Base-by-base conservation (phyloP, 257 asterid species). In the Nicotiana knightiana region DNA sequence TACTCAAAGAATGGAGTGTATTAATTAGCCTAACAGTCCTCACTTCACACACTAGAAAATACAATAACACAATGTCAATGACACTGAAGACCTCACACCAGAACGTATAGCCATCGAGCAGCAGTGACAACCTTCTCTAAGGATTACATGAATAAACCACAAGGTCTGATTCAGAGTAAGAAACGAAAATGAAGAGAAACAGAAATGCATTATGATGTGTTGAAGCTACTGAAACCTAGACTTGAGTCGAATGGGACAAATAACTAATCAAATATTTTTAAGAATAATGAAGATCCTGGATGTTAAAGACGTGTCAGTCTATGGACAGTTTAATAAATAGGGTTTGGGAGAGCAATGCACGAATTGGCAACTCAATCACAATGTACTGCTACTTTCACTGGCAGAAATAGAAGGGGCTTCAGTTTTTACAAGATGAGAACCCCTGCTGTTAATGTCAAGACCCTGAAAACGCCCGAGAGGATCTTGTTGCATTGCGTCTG, bases 341-440 rank as follows among this genome's bases (percentile, higher is more conserved):
- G 85, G 86, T 71, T 71, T 58, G 70, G 66, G 35, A 55, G 70
- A 1, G 67, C 26, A 48, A 82, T 15, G 86, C 64, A 67, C 66
- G 33, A 63, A 33, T 26, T 66, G 33, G 76, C 85, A 76, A 80
- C 85, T 68, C 43, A 76, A 87, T 91, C 86, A 91, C 90, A 90
- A 88, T 81, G 94, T 83, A 81, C 87, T 86, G 91, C 91, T 89
- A 90, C 92, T 93, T 88, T 92, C 93, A 80, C 85, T 90, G 75
- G 95, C 92, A 9, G 97, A 91, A 64, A 90, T 81, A 9, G 95
- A 89, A 17, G 93, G 91, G 81, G 89, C 93, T 87, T 93, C 96
- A 10, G 93, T 85, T 76, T 93, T 93, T 81, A 90, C 88, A 16
- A 70, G 61, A 80, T 88, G 91, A 32, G 94, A 77, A 76, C 88